Evolutionary conservation across 495 filamentous ascomycete genomes (phyloP).

Genomic region (Lepraria neglecta): DNA sequence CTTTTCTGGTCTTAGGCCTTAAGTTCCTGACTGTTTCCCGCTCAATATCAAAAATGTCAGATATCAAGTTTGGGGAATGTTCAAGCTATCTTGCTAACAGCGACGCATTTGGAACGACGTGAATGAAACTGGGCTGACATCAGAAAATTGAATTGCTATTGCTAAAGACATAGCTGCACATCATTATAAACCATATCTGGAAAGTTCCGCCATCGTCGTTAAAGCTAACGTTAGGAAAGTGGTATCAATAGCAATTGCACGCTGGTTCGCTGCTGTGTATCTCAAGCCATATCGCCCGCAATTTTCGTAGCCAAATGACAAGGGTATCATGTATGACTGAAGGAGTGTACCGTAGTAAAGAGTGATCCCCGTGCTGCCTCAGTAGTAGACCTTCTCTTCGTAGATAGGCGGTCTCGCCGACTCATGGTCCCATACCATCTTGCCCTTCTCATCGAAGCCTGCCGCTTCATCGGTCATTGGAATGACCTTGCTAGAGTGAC

Average conservation of each 20-base stretch:
- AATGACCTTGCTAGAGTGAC: conserved; percentile 63
- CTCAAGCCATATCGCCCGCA: not conserved
- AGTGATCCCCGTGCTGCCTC: not conserved
- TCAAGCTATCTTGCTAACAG: too few relatives aligned
- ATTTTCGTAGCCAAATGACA: not conserved
- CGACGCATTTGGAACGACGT: not conserved
- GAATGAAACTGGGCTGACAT: not conserved
- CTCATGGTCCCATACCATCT: conserved; percentile 68
- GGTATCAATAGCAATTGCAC: conserved; percentile 11
- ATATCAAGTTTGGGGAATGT: too few relatives aligned
- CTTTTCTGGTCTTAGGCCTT: too few relatives aligned
- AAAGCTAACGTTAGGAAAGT: not conserved
- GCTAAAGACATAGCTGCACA: not conserved
- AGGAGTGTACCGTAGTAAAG: not conserved
- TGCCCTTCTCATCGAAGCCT: conserved; percentile 71
- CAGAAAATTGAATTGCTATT: not conserved
- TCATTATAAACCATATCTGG: not conserved
- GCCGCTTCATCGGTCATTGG: conserved; percentile 80
- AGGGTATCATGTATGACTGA: conserved; percentile 12
- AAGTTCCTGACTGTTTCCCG: too few relatives aligned
- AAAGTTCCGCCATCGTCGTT: not conserved
- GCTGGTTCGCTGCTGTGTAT: conserved; percentile 1
- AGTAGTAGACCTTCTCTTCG: conserved; percentile 59
- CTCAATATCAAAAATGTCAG: too few relatives aligned
- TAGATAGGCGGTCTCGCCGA: conserved; percentile 70